A percentile compares a stretch with the other conserved stretches of the same genome.
Conservation (phyloP, 257 asterid species). For the Forsythia viridissima region DNA sequence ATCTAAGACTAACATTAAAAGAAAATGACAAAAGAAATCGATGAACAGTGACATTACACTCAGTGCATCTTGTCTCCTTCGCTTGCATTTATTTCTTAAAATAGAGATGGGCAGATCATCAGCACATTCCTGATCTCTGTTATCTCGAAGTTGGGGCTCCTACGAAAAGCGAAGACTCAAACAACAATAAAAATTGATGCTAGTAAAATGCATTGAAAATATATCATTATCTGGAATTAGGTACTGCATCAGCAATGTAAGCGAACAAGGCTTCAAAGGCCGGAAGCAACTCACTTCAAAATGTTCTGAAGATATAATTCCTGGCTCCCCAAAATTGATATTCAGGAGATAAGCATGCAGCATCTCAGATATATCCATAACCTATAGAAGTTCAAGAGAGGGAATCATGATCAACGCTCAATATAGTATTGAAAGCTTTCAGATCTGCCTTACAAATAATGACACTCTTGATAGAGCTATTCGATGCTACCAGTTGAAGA, state of each 20-base stretch:
- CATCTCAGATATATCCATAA: constrained; percentile 67
- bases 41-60: constrained; percentile 43
- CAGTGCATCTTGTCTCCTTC: constrained; percentile 40
- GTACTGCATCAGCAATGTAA: constrained; percentile 19
- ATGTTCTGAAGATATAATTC: constrained; percentile 34
- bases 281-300: constrained; percentile 48
- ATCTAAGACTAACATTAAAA: not conserved
- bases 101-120: constrained; percentile 30
- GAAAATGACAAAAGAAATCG: constrained; percentile 18
- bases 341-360: constrained; percentile 45
- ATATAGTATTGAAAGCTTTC: not conserved
- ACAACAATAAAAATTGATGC: constrained; percentile 18
- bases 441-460: constrained; percentile 19
- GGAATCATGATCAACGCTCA: not conserved
- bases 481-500: not conserved
- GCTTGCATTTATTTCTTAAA: constrained; percentile 31
- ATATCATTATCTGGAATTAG: constrained; percentile 2
- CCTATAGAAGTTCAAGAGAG: constrained; percentile 42
- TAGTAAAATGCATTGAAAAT: not conserved
- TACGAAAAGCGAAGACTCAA: constrained; percentile 29
- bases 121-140: constrained; percentile 35
- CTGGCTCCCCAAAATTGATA: constrained; percentile 52
- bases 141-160: constrained; percentile 34
- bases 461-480: not conserved
- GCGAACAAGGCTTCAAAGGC: constrained; percentile 14